Evolutionary conservation across 2,329 filamentous ascomycete species (phyloP).

Genomic region (Talaromyces sp.): DNA sequence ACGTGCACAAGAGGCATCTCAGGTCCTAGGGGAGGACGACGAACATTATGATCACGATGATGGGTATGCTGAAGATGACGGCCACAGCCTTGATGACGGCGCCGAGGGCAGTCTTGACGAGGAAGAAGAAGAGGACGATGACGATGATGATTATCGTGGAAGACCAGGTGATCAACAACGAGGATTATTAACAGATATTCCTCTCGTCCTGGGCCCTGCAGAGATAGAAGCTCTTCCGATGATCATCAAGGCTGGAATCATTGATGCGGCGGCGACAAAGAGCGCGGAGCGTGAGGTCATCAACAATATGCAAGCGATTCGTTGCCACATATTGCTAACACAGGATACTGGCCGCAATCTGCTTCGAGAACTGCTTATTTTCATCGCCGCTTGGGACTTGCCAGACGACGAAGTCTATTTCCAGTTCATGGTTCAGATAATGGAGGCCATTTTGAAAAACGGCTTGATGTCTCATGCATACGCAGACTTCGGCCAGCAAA

Average conservation of each 20-base stretch:
- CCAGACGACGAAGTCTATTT: slow-evolving; percentile 92
- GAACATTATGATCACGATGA: slow-evolving; percentile 41
- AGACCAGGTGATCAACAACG: slow-evolving; percentile 56
- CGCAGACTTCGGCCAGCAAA: slow-evolving; percentile 84
- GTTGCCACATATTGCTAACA: slow-evolving; percentile 84
- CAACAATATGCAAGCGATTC: slow-evolving; percentile 80
- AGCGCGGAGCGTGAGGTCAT: slow-evolving; percentile 58
- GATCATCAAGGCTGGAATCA: slow-evolving; percentile 94
- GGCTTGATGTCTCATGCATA: slow-evolving; percentile 89
- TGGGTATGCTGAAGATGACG: slow-evolving; percentile 40
- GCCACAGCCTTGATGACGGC: slow-evolving; percentile 40
- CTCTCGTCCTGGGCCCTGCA: slow-evolving; percentile 86
- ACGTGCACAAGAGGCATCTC: slow-evolving; percentile 45
- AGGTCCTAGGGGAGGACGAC: slow-evolving; percentile 39
- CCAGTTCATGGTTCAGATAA: slow-evolving; percentile 93
- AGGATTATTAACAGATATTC: slow-evolving; percentile 86
- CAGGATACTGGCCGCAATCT: slow-evolving; percentile 88
- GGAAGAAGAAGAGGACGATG: slow-evolving; percentile 52
- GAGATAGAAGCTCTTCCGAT: slow-evolving; percentile 96
- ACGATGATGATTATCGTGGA: slow-evolving; percentile 51
- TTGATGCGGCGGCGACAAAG: slow-evolving; percentile 71
- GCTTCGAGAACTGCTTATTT: slow-evolving; percentile 84
- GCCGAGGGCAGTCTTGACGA: slow-evolving; percentile 42
- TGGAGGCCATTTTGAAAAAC: slow-evolving; percentile 86
- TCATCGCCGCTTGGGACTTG: slow-evolving; percentile 95